Evolutionary conservation across 2,329 filamentous ascomycete genomes (phyloP), one percentile per base, ranked within the genome.

Genomic region (Hypomyces rosellus): DNA sequence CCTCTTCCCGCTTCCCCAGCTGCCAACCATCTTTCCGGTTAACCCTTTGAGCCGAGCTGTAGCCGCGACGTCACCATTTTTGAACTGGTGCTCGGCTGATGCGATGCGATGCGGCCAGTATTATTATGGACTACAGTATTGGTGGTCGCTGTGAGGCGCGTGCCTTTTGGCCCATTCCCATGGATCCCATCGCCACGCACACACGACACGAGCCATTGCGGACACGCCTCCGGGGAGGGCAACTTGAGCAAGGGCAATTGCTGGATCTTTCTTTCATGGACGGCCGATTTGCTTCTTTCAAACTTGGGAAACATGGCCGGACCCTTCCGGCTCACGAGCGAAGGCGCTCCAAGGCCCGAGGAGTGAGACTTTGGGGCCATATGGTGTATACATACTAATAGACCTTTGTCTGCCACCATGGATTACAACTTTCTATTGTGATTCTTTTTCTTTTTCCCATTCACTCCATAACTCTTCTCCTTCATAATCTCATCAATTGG

Each of bases 31-130:
- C 43, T 30, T 30, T 30, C 25, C 25, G 25, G 25, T 30, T 30
- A 25, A 18, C 37, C 53, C 53, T 38, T 56, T 54, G 54, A 51
- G 54, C 54, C 54, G 54, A 56, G 52, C 45, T 48, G 51, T 39
- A 48, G 34, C 48, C 48, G 51, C 51, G 30, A 40, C 42, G 41
- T 47, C 30, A 46, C 37, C 42, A 41, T 15, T 30, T 42, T 25
- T 42, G 8, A 8, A 11, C 40, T 30, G 25, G 25, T 30, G 25
- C 25, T 30, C 25, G 25, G 25, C 25, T 30, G 25, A 30, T 30
- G 25, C n/a, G n/a, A n/a, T n/a, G n/a, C n/a, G n/a, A n/a, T n/a
- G n/a, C n/a, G 25, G 20, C 20, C 20, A 20, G 20, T 20, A 20
- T 20, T n/a, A n/a, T n/a, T n/a, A 25, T 25, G 22, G 22, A 25